phyloP scores from a whole-genome alignment of 176 grass and related monocot genomes.

The Saccharum spontaneum region DNA sequence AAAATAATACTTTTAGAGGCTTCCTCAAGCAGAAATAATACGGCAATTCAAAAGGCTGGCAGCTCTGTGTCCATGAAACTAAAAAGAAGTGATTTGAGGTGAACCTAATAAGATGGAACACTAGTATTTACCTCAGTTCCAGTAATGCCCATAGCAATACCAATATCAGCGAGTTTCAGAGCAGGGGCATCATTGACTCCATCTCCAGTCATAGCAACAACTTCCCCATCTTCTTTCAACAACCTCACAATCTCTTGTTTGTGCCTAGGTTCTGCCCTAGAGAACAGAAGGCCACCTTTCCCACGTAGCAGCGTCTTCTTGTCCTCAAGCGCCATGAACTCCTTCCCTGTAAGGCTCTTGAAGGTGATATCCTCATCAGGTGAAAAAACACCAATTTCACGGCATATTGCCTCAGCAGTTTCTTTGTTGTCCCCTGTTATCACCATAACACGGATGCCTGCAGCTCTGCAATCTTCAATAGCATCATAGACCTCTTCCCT shows the following conservation, averaged over 20 bases:
- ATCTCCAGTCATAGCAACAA: slow-evolving; percentile 99
- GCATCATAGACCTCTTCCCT: slow-evolving; percentile 87
- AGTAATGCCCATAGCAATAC: slow-evolving; percentile 96
- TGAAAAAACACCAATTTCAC: slow-evolving; percentile 87
- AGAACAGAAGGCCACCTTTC: slow-evolving; percentile 86
- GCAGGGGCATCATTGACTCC: slow-evolving; percentile 98
- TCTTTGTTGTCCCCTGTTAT: slow-evolving; percentile 99
- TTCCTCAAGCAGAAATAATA: neutral
- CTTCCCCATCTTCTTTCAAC: slow-evolving; percentile 95
- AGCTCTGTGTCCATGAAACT: neutral
- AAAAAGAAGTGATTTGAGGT: neutral
- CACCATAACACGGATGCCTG: slow-evolving; percentile 94
- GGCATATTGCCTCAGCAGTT: slow-evolving; percentile 97
- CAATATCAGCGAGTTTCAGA: slow-evolving; percentile 93
- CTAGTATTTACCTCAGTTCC: slow-evolving; percentile 77
- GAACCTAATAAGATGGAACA: neutral
- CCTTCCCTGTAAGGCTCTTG: slow-evolving; percentile 81
- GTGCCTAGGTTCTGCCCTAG: slow-evolving; percentile 93
- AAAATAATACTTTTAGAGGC: no score
- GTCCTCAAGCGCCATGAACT: slow-evolving; percentile 76
- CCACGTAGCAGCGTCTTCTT: slow-evolving; percentile 70
- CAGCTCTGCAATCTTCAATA: slow-evolving; percentile 97
- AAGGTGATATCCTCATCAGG: slow-evolving; percentile 74
- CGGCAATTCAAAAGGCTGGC: neutral
- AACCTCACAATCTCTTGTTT: slow-evolving; percentile 97